Percentiles rank a stretch among this genome's conserved stretches.
Evolutionary conservation across 2,329 filamentous ascomycete species (phyloP).

Genomic region (Trichophyton rubrum): DNA sequence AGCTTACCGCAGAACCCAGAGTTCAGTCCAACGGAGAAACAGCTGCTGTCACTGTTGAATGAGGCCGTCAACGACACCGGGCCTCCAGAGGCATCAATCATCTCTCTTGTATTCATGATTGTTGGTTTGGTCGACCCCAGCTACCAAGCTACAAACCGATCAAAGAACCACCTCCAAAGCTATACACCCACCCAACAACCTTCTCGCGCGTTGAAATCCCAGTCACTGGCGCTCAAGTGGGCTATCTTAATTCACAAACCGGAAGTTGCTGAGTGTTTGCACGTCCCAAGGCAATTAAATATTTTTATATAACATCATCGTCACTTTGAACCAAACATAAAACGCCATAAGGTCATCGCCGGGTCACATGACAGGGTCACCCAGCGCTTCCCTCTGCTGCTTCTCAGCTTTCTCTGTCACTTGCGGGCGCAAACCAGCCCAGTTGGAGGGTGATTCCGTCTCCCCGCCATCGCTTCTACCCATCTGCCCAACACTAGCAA

Average conservation of each 20-base stretch:
- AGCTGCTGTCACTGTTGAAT: slow-evolving; percentile 75
- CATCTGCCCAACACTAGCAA: background rate
- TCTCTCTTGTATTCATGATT: slow-evolving; percentile 76
- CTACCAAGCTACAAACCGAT: background rate
- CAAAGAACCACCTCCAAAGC: background rate
- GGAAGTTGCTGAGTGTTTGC: background rate
- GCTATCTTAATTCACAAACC: background rate
- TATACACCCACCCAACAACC: background rate
- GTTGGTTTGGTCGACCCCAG: slow-evolving; percentile 13
- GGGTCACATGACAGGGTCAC: background rate
- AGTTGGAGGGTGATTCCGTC: background rate
- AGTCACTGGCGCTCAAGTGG: too few species aligned
- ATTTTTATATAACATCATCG: too few species aligned
- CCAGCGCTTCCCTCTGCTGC: background rate
- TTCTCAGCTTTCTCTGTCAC: background rate
- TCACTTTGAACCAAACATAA: too few species aligned
- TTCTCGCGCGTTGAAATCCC: too few species aligned
- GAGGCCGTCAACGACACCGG: slow-evolving; percentile 68
- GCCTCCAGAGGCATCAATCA: slow-evolving; percentile 64
- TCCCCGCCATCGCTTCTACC: background rate
- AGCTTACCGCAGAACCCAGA: slow-evolving; percentile 68
- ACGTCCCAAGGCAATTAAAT: too few species aligned
- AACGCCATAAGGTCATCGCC: too few species aligned
- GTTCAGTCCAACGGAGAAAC: slow-evolving; percentile 77
- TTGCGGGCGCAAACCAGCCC: background rate